phyloP scores from a whole-genome alignment of 805 yeast genomes.

The Wickerhamomyces mucosus region DNA sequence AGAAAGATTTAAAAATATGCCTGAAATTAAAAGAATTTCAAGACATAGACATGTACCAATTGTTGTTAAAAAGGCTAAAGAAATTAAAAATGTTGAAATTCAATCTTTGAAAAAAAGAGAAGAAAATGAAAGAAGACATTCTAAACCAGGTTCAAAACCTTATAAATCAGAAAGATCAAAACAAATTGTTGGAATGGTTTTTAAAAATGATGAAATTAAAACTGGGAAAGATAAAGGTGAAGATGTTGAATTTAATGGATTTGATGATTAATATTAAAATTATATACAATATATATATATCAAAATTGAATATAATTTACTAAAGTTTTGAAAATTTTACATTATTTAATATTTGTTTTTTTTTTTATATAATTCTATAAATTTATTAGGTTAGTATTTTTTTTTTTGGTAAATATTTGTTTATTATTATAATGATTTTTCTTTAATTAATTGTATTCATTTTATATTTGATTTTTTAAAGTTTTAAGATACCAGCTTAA shows the following conservation, averaged over 20 bases:
- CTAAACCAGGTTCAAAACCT: slow-evolving; percentile 51
- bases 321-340: no score
- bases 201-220: slow-evolving; percentile 35
- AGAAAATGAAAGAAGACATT: slow-evolving; percentile 72
- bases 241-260: not conserved
- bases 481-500: no score
- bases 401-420: no score
- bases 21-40: slow-evolving; percentile 83
- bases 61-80: slow-evolving; percentile 81
- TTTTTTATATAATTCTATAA: no score
- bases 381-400: no score
- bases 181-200: slow-evolving; percentile 78
- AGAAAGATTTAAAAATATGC: slow-evolving; percentile 92
- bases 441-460: no score
- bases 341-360: no score
- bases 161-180: slow-evolving; percentile 69
- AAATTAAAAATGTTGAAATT: slow-evolving; percentile 69
- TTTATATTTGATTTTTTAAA: no score
- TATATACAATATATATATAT: no score
- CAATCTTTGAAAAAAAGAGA: slow-evolving; percentile 72
- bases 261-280: slow-evolving; percentile 1
- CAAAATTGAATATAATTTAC: no score
- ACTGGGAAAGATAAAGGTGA: slow-evolving; percentile 5
- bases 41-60: slow-evolving; percentile 89
- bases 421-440: no score